A percentile compares a stretch with the other conserved stretches of the same genome.
phyloP scores from a whole-genome alignment of 2,329 filamentous ascomycete species.

The Tolypocladium ovalisporum region DNA sequence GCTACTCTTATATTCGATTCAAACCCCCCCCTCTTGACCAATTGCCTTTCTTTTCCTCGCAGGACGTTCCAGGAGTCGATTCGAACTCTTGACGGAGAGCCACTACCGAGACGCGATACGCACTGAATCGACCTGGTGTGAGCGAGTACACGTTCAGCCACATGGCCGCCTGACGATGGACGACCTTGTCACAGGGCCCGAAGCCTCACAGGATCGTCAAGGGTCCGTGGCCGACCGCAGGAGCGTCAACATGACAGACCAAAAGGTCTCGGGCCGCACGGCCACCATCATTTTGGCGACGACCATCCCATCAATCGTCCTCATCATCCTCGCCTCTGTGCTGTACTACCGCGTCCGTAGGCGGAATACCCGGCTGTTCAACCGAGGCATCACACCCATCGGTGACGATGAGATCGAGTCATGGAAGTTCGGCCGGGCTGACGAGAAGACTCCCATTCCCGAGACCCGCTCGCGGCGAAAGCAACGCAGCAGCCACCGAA shows the following conservation, averaged over 20 bases:
- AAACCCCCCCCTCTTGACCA: background rate
- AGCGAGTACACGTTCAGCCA: background rate
- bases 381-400: constrained; percentile 48
- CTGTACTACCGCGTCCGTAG: constrained; percentile 28
- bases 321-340: constrained; percentile 20
- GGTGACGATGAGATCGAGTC: constrained; percentile 56
- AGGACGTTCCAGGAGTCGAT: background rate
- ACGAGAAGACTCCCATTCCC: constrained; percentile 15
- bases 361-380: constrained; percentile 32
- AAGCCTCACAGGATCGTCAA: background rate
- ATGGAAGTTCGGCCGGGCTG: constrained; percentile 37
- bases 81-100: background rate
- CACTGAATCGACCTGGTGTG: background rate
- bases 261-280: constrained; percentile 19
- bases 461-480: background rate
- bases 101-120: background rate
- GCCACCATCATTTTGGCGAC: constrained; percentile 41
- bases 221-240: background rate
- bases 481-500: constrained; percentile 3
- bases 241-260: constrained; percentile 2
- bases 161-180: background rate
- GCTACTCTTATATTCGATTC: background rate
- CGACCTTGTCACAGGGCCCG: background rate
- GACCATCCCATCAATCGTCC: constrained; percentile 32
- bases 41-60: background rate